These are phyloP conservation scores for Calonectria leucothoes DNA, from an alignment of 2,329 filamentous ascomycete genomes.

Conservation along the genomic window DNA sequence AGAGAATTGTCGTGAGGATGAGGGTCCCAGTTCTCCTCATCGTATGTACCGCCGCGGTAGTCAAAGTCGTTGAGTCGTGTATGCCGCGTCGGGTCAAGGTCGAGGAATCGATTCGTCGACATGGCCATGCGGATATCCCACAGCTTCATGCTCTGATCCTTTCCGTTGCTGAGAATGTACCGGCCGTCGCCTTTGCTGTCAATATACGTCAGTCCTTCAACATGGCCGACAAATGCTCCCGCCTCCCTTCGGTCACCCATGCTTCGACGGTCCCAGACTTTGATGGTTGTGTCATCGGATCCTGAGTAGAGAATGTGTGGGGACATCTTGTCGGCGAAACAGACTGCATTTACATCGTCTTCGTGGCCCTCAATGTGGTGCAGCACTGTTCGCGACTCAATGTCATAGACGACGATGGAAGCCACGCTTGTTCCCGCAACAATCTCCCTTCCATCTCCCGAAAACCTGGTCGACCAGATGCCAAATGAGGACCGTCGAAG, in stretches of 20 bases:
- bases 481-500: constrained; percentile 56
- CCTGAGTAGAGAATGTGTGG: constrained; percentile 97
- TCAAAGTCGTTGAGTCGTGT: constrained; percentile 73
- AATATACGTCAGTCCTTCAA: constrained; percentile 75
- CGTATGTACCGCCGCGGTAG: constrained; percentile 77
- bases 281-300: constrained; percentile 92
- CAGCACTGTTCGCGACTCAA: constrained; percentile 81
- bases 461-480: constrained; percentile 94
- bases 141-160: constrained; percentile 97
- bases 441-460: constrained; percentile 89
- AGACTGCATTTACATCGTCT: constrained; percentile 96
- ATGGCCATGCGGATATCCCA: constrained; percentile 96
- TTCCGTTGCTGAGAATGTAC: constrained; percentile 93
- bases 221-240: constrained; percentile 74
- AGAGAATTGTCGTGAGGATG: constrained; percentile 89
- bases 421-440: constrained; percentile 87
- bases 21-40: constrained; percentile 68
- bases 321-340: constrained; percentile 88
- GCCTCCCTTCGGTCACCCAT: constrained; percentile 84
- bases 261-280: constrained; percentile 95
- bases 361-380: constrained; percentile 82
- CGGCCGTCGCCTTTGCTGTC: constrained; percentile 77
- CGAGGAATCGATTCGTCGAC: constrained; percentile 72
- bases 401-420: constrained; percentile 90
- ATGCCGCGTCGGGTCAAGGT: constrained; percentile 65